A percentile compares a stretch with the other conserved stretches of the same genome.
Evolutionary conservation across 495 filamentous ascomycete species (phyloP).

Genomic region (Penicillium tannophilum): DNA sequence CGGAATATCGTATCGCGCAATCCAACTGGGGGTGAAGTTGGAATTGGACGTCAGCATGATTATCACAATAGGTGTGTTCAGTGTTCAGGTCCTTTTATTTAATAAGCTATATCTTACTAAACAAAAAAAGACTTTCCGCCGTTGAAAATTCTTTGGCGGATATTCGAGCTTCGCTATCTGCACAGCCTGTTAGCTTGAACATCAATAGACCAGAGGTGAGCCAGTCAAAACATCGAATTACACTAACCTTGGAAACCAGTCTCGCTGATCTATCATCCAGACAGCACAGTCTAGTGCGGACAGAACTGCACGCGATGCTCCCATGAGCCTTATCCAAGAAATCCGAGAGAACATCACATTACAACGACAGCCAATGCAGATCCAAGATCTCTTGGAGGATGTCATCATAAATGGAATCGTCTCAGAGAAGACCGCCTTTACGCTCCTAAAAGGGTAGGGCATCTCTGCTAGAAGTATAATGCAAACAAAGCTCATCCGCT

Average conservation of each 20-base stretch:
- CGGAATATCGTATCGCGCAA: background rate
- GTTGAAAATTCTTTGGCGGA: conserved; percentile 12
- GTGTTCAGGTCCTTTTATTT: background rate
- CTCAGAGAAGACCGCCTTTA: conserved; percentile 9
- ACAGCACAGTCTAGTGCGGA: conserved; percentile 8
- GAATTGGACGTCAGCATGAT: conserved; percentile 1
- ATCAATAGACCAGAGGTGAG: conserved; percentile 1
- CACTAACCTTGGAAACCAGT: background rate
- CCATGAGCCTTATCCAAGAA: conserved; percentile 25
- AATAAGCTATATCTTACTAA: background rate
- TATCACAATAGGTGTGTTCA: conserved; percentile 10
- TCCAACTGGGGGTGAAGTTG: background rate
- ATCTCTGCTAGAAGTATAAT: background rate
- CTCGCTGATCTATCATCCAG: background rate
- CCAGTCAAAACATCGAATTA: background rate
- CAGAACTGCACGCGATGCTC: conserved; percentile 21
- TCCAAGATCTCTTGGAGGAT: conserved; percentile 14
- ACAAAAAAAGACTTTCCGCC: conserved; percentile 7
- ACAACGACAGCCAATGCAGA: conserved; percentile 5
- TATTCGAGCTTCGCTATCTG: conserved; percentile 11
- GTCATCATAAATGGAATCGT: conserved; percentile 14
- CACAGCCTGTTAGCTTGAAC: background rate
- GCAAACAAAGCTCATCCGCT: background rate
- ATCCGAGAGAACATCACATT: conserved; percentile 19
- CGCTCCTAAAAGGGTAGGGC: conserved; percentile 17